Evolutionary conservation across 2,329 filamentous ascomycete genomes (phyloP).

Genomic region (Sarocladium kiliense): DNA sequence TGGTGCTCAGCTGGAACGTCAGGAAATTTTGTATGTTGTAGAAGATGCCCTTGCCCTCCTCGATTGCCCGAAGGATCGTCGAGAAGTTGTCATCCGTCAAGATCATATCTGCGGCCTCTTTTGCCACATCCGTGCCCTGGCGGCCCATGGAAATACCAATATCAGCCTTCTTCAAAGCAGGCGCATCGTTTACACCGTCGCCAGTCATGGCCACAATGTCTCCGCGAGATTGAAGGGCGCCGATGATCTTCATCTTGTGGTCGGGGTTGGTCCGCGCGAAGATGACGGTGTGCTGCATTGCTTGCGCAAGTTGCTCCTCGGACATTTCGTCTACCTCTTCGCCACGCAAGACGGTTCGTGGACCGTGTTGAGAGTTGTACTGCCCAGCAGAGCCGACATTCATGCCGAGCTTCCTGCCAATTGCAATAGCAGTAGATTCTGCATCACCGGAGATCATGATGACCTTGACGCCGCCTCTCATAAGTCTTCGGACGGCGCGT

Average conservation of each 20-base stretch:
- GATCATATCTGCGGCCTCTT: slow-evolving; percentile 93
- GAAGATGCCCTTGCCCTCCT: slow-evolving; percentile 98
- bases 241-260: slow-evolving; percentile 96
- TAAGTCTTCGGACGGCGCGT: slow-evolving; percentile 79
- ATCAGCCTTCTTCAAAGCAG: slow-evolving; percentile 92
- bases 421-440: slow-evolving; percentile 89
- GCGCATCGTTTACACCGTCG: slow-evolving; percentile 96
- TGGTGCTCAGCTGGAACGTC: slow-evolving; percentile 96
- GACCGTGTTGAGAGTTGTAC: background rate
- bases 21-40: slow-evolving; percentile 99
- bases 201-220: slow-evolving; percentile 99
- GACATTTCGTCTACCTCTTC: slow-evolving; percentile 93
- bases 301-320: slow-evolving; percentile 74
- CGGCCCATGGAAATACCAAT: slow-evolving; percentile 97
- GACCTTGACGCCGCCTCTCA: slow-evolving; percentile 91
- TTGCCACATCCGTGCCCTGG: slow-evolving; percentile 93
- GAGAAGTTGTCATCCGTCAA: slow-evolving; percentile 85
- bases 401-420: slow-evolving; percentile 95
- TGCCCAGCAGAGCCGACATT: slow-evolving; percentile 50
- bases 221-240: slow-evolving; percentile 82
- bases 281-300: slow-evolving; percentile 84
- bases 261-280: slow-evolving; percentile 96
- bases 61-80: slow-evolving; percentile 89
- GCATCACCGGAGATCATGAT: slow-evolving; percentile 99
- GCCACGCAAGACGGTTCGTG: slow-evolving; percentile 60